phyloP scores from a whole-genome alignment of 106 monocot species.

The Narthecium ossifragum region DNA sequence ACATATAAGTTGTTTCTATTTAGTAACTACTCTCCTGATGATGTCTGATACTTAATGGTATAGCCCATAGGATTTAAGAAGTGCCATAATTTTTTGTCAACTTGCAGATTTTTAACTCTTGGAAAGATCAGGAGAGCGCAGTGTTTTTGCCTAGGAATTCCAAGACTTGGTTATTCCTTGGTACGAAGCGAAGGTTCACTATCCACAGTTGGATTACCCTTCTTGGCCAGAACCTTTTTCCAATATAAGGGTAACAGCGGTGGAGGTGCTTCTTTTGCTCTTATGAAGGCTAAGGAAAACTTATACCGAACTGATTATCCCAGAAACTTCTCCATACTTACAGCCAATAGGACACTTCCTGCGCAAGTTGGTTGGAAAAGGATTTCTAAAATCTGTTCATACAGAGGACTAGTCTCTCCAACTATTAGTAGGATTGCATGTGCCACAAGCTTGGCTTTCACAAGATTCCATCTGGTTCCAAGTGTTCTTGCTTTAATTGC shows the following conservation, averaged over 20 bases:
- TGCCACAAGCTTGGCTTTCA: slow-evolving; percentile 38
- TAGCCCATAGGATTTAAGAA: no score
- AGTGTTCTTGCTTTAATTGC: slow-evolving; percentile 40
- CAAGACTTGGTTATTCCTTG: not conserved
- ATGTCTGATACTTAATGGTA: not conserved
- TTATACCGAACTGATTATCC: not conserved
- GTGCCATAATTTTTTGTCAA: not conserved
- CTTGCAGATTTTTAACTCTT: slow-evolving; percentile 26
- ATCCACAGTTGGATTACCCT: slow-evolving; percentile 6
- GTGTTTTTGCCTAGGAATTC: slow-evolving; percentile 9
- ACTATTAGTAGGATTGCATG: slow-evolving; percentile 31
- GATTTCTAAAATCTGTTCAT: slow-evolving; percentile 13
- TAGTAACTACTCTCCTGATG: not conserved
- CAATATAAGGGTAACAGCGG: slow-evolving; percentile 11
- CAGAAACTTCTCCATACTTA: slow-evolving; percentile 4
- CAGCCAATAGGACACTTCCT: slow-evolving; percentile 9
- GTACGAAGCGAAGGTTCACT: slow-evolving; percentile 8
- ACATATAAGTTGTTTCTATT: not conserved
- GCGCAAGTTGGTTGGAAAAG: slow-evolving; percentile 28
- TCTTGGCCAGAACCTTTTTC: slow-evolving; percentile 16
- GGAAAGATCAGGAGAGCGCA: slow-evolving; percentile 15
- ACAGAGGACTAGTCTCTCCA: slow-evolving; percentile 13
- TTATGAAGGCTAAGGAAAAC: slow-evolving; percentile 10
- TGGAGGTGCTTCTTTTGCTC: not conserved
- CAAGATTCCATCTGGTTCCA: slow-evolving; percentile 39